Conservation (phyloP, 2,329 filamentous ascomycete species). For the Ophiostoma sp. region DNA sequence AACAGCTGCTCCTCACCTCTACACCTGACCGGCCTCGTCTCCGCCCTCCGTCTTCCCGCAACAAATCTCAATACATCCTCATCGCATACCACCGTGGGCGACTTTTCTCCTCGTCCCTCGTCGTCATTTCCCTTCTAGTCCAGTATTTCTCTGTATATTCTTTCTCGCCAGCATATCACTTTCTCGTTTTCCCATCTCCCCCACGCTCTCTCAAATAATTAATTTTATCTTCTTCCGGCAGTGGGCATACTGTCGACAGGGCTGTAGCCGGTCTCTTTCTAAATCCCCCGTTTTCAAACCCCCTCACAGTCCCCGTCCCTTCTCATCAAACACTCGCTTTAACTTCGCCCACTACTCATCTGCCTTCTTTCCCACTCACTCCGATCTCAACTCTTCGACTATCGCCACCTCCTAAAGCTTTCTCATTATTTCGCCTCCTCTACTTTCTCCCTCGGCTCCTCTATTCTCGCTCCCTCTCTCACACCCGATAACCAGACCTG, state of each 20-base stretch:
- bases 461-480: constrained; percentile 6
- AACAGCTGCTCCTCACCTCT: neutral
- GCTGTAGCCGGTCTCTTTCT: constrained; percentile 14
- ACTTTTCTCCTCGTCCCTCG: neutral
- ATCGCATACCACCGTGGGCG: neutral
- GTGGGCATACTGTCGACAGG: constrained; percentile 15
- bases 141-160: neutral
- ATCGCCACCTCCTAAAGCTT: neutral
- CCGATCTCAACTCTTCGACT: neutral
- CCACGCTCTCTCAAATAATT: neutral
- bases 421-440: neutral
- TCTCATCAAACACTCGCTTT: neutral
- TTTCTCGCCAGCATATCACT: neutral
- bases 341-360: neutral
- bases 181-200: neutral
- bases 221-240: neutral
- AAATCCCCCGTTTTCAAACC: neutral
- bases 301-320: neutral
- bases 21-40: constrained; percentile 2
- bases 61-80: neutral
- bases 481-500: neutral
- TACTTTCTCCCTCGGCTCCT: neutral
- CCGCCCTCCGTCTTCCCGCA: neutral
- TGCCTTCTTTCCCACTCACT: neutral
- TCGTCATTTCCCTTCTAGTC: neutral